phyloP scores from a whole-genome alignment of 805 yeast species.

The Kodamaea neixiangensis region DNA sequence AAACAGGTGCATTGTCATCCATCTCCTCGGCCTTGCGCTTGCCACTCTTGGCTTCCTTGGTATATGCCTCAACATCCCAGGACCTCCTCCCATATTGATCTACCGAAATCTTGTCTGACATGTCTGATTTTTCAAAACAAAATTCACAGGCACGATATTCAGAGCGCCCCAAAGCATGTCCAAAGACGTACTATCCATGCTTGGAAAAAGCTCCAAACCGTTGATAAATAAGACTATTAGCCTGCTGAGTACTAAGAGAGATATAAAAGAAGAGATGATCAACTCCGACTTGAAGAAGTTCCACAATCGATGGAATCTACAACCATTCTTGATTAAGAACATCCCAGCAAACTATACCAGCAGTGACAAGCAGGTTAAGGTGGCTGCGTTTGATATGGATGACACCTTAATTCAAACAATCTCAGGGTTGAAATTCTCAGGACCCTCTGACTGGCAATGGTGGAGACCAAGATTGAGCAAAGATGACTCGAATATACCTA shows the following conservation, averaged over 20 bases:
- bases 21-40: conserved; percentile 15
- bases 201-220: not conserved
- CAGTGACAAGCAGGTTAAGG: conserved; percentile 13
- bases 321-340: conserved; percentile 7
- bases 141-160: too few relatives aligned
- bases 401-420: conserved; percentile 71
- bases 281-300: not conserved
- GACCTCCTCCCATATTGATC: conserved; percentile 64
- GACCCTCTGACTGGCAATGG: conserved; percentile 74
- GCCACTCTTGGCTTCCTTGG: conserved; percentile 42
- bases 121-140: too few relatives aligned
- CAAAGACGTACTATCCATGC: conserved; percentile 5
- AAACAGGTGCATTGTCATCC: conserved; percentile 7
- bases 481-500: conserved; percentile 20
- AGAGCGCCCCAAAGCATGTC: not conserved
- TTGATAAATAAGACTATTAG: not conserved
- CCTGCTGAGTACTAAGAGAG: not conserved
- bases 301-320: conserved; percentile 5
- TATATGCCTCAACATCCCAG: conserved; percentile 73
- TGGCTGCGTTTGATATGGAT: conserved; percentile 86
- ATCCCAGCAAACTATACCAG: not conserved
- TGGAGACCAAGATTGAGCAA: conserved; percentile 23
- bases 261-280: not conserved
- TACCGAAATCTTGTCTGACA: conserved; percentile 23
- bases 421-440: conserved; percentile 56